These are phyloP conservation scores for Mycena indigotica DNA, from an alignment of 768 basidiomycete species.

Conservation along the genomic window DNA sequence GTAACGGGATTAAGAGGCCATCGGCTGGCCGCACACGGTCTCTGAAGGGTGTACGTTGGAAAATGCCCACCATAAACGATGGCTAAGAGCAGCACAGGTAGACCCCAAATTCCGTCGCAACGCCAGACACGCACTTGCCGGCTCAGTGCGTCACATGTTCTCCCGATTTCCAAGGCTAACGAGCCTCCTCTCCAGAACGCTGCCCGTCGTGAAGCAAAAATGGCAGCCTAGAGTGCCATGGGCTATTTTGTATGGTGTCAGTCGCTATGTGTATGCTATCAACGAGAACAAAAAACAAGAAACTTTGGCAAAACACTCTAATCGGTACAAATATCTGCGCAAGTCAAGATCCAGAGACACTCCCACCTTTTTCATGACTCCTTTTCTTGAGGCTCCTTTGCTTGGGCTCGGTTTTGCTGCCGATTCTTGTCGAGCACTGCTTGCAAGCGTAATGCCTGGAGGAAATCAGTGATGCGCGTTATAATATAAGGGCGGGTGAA, in stretches of 20 bases:
- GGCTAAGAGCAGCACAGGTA: constrained; percentile 48
- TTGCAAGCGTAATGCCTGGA: constrained; percentile 67
- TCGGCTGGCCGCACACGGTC: constrained; percentile 73
- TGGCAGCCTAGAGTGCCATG: constrained; percentile 37
- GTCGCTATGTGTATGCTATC: constrained; percentile 21
- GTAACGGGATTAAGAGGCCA: constrained; percentile 94
- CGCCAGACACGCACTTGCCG: constrained; percentile 67
- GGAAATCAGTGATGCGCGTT: not conserved
- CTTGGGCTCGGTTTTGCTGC: constrained; percentile 38
- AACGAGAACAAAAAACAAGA: constrained; percentile 12
- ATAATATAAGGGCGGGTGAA: constrained; percentile 27
- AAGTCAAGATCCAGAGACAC: constrained; percentile 19
- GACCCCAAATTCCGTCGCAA: constrained; percentile 91
- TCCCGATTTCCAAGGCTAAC: not conserved
- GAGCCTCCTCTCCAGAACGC: constrained; percentile 49
- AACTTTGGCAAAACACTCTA: constrained; percentile 20
- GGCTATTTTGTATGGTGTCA: constrained; percentile 3
- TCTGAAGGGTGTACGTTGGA: constrained; percentile 82
- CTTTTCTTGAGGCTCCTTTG: constrained; percentile 20
- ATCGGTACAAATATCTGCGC: constrained; percentile 13
- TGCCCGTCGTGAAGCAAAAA: constrained; percentile 65
- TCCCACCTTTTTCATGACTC: constrained; percentile 1
- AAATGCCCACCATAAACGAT: constrained; percentile 5
- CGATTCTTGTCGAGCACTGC: constrained; percentile 63
- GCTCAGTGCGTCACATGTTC: constrained; percentile 59